Evolutionary conservation across 345 rosid species (phyloP).

Genomic region (Citrus sp.): DNA sequence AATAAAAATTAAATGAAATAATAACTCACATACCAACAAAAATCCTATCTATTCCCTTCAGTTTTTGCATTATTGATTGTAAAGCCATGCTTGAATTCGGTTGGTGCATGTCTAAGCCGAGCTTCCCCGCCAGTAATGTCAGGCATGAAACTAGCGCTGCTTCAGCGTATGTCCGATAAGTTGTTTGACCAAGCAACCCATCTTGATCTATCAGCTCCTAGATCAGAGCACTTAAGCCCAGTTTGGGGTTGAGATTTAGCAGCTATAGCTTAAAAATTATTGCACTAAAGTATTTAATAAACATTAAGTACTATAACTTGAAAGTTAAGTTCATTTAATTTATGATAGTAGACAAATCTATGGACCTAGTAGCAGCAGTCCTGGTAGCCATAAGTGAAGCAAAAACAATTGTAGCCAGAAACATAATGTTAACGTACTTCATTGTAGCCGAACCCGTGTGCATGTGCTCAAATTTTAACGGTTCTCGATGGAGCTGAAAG

Average conservation of each 20-base stretch:
- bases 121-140: constrained; percentile 46
- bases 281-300: too few relatives aligned
- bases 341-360: constrained; percentile 15
- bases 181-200: neutral
- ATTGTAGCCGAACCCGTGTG: constrained; percentile 17
- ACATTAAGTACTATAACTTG: too few relatives aligned
- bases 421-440: neutral
- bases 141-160: constrained; percentile 38
- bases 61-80: constrained; percentile 12
- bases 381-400: constrained; percentile 18
- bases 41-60: too few relatives aligned
- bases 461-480: neutral
- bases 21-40: too few relatives aligned
- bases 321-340: too few relatives aligned
- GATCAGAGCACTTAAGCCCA: too few relatives aligned
- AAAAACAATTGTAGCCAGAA: constrained; percentile 3
- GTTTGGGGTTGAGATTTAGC: too few relatives aligned
- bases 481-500: constrained; percentile 27
- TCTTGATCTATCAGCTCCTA: too few relatives aligned
- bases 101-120: constrained; percentile 54
- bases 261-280: too few relatives aligned
- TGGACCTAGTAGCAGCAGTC: constrained; percentile 1
- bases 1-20: too few relatives aligned
- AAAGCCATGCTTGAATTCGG: constrained; percentile 31
- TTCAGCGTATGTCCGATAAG: constrained; percentile 26